These are phyloP conservation scores for Blastocystis sp. DNA, from an alignment of 352 stramenopile species.

Conservation along the genomic window DNA sequence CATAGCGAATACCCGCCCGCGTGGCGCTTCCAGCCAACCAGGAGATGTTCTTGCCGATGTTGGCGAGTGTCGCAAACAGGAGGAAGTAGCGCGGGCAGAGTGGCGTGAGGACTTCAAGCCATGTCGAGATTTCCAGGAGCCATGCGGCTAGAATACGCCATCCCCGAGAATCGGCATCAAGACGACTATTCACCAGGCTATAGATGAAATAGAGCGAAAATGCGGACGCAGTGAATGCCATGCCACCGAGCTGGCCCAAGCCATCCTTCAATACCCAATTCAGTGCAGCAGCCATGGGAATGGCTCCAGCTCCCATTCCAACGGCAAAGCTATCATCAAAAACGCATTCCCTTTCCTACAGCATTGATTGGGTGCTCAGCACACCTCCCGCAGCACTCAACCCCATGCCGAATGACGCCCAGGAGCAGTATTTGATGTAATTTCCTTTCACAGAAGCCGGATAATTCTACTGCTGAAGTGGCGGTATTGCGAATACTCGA, in stretches of 20 bases:
- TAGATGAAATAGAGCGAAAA: conserved; percentile 1
- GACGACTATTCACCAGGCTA: conserved; percentile 65
- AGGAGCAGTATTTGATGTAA: conserved; percentile 42
- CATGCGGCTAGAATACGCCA: conserved; percentile 86
- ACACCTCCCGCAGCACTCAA: conserved; percentile 44
- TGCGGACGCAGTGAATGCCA: conserved; percentile 79
- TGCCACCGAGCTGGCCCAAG: conserved; percentile 87
- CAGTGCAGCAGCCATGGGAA: conserved; percentile 83
- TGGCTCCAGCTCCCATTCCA: conserved; percentile 70
- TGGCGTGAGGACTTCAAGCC: conserved; percentile 86
- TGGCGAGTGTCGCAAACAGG: conserved; percentile 78
- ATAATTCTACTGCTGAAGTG: not conserved
- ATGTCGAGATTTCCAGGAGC: conserved; percentile 82
- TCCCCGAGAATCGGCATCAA: conserved; percentile 69
- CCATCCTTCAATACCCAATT: conserved; percentile 95
- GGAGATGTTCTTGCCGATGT: conserved; percentile 89
- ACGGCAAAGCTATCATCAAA: conserved; percentile 16
- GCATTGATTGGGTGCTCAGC: conserved; percentile 48
- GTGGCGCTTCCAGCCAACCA: conserved; percentile 89
- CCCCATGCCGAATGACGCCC: conserved; percentile 43
- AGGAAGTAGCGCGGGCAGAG: conserved; percentile 82
- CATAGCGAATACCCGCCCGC: conserved; percentile 87
- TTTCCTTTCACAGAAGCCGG: conserved; percentile 32
- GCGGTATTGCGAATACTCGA: no score
- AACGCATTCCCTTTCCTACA: not conserved